Conservation (phyloP, 148 eudicot species). For the Rhododendron ovatum region DNA sequence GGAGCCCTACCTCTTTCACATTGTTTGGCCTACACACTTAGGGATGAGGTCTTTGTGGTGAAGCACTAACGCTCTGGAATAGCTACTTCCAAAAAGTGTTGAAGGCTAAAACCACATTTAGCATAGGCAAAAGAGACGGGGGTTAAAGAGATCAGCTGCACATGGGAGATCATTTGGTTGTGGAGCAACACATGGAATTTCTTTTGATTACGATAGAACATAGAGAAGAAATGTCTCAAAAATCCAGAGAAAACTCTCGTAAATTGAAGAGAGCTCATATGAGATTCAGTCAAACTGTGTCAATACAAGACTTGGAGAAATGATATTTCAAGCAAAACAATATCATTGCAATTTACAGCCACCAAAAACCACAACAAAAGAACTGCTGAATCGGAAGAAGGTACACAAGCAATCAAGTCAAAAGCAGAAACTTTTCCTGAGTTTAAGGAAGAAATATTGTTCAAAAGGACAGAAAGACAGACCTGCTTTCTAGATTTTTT, state of each 20-base stretch:
- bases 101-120: neutral
- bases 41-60: neutral
- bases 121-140: neutral
- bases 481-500: slow-evolving; percentile 67
- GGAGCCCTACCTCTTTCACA: neutral
- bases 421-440: neutral
- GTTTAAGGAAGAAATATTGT: neutral
- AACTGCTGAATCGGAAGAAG: neutral
- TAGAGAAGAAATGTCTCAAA: neutral
- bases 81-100: neutral
- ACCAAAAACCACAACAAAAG: neutral
- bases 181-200: neutral
- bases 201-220: neutral
- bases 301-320: neutral
- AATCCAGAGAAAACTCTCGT: neutral
- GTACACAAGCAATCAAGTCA: neutral
- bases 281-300: neutral
- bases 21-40: neutral
- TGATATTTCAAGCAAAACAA: neutral
- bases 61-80: neutral
- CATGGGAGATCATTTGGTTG: neutral
- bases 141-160: neutral
- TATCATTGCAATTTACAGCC: neutral
- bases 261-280: neutral
- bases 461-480: slow-evolving; percentile 3